Conservation (phyloP, 352 stramenopile genomes). For the Phytopythium aichiense region DNA sequence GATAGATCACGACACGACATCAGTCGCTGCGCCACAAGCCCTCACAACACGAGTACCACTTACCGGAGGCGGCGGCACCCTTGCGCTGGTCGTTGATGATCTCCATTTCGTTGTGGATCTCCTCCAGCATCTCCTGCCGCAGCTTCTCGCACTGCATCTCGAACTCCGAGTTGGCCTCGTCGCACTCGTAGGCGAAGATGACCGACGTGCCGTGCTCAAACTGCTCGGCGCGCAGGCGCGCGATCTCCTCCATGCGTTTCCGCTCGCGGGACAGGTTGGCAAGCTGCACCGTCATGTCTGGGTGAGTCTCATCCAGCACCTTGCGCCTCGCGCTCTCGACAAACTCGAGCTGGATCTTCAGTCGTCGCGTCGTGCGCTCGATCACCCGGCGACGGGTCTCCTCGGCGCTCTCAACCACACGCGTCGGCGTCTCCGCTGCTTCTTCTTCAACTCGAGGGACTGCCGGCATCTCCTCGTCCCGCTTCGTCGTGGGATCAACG, state of each 20-base stretch:
- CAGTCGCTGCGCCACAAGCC: background rate
- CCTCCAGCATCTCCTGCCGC: constrained; percentile 79
- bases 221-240: constrained; percentile 45
- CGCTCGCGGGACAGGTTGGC: constrained; percentile 39
- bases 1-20: background rate
- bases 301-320: constrained; percentile 63
- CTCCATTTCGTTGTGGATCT: constrained; percentile 86
- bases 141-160: constrained; percentile 73
- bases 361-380: constrained; percentile 28
- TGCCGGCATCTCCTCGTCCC: background rate
- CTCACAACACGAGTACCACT: constrained; percentile 1
- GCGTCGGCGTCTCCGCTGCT: background rate
- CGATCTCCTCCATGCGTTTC: constrained; percentile 36
- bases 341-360: constrained; percentile 70
- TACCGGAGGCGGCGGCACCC: constrained; percentile 34
- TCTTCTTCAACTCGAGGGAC: background rate
- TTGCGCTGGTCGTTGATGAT: constrained; percentile 75
- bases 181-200: constrained; percentile 80
- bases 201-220: constrained; percentile 51
- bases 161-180: constrained; percentile 75
- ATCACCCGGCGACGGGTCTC: constrained; percentile 4
- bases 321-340: constrained; percentile 59
- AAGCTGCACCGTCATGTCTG: constrained; percentile 53
- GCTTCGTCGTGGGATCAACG: background rate
- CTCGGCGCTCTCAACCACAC: constrained; percentile 1